Base-by-base conservation (phyloP, 31 red algal genomes). In the Bonnemaisonia californica region DNA sequence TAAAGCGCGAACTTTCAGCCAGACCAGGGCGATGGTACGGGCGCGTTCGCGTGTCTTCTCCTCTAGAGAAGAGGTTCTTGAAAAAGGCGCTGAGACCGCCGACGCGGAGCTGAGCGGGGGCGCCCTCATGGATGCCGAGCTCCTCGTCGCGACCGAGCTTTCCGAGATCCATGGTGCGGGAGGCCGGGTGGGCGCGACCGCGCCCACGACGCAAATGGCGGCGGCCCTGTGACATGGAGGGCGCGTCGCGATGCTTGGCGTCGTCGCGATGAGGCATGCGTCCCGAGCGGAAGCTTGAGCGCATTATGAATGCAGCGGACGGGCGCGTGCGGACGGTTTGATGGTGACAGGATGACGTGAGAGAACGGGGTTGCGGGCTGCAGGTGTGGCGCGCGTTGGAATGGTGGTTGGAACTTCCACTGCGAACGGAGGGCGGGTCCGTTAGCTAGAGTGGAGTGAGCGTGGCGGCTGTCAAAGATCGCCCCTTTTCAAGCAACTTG, bases 91-190 rank as follows among this genome's bases (percentile, higher is more conserved):
- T 47, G 23, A 89, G 23, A 11, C 85, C 85, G 40, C 76, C 85
- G 39, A 64, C 63, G n/a, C 85, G 74, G 2, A 89, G 54, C 66
- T 89, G 85, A 26, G 85, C 85, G 41, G 85, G 76, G 41, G 65
- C 65, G 21, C 85, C 85, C 54, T 89, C 85, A 57, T 89, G 85
- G 71, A 89, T 89, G 3, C 85, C 85, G 11, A 80, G 75, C 36
- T 89, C 85, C 66, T 89, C 85, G 71, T 89, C 85, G 76, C 85
- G 85, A 18, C 85, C 85, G 35, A 89, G 76, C 35, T 89, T 89
- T 51, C 85, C 85, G 34, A 89, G 71, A 70, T 89, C 85, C 54
- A 89, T 54, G 63, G 85, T 89, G 3, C 76, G 85, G 7, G 75
- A 80, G 24, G 85, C 85, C 1, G 85, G 85, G 39, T 89, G 85